phyloP scores from a whole-genome alignment of 345 rosid species.

The Brassica nigra region DNA sequence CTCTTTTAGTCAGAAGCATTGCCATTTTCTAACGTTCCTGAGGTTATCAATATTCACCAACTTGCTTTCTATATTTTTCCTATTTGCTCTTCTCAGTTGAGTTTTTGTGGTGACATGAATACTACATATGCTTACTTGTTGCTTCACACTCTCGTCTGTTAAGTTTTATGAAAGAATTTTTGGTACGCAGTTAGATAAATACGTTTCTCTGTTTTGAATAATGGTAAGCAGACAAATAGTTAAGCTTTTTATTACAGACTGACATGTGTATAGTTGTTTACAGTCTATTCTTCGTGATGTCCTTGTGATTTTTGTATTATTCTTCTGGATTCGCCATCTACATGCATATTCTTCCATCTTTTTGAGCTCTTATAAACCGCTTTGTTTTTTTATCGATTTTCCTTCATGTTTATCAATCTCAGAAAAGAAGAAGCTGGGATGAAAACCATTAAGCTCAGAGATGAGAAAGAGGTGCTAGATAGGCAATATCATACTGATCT shows the following conservation, averaged over 20 bases:
- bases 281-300: constrained; percentile 7
- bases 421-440: constrained; percentile 96
- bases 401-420: constrained; percentile 34
- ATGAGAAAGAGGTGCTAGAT: constrained; percentile 92
- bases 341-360: constrained; percentile 17
- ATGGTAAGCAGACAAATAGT: constrained; percentile 21
- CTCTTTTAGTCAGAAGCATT: constrained; percentile 21
- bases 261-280: background rate
- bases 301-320: constrained; percentile 3
- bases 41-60: constrained; percentile 10
- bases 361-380: constrained; percentile 3
- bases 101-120: constrained; percentile 19
- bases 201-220: constrained; percentile 14
- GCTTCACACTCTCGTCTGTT: background rate
- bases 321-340: constrained; percentile 22
- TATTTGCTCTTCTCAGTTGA: constrained; percentile 8
- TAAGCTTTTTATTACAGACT: constrained; percentile 10
- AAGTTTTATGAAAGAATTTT: background rate
- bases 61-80: constrained; percentile 15
- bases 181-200: constrained; percentile 5
- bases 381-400: constrained; percentile 14
- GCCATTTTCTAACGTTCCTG: background rate
- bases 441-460: constrained; percentile 85
- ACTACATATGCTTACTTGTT: constrained; percentile 17
- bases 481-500: constrained; percentile 90